phyloP scores from a whole-genome alignment of 179 eudicot genomes.

The Heliamphora pulchella region DNA sequence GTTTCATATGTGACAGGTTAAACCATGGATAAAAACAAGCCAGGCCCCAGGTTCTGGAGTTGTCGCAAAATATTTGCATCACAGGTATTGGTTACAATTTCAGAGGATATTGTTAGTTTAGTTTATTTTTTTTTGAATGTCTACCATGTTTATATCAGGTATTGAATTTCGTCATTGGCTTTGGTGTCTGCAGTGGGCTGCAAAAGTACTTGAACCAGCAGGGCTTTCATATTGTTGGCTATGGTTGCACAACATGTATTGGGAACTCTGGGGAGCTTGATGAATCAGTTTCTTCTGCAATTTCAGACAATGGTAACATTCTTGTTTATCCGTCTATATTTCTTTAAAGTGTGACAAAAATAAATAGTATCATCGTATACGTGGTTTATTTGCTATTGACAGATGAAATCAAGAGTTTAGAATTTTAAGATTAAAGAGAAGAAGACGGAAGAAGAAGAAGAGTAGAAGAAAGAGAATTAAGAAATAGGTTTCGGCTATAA shows the following conservation, averaged over 20 bases:
- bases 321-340: background rate
- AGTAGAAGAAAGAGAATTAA: too few relatives aligned
- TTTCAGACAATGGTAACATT: conserved; percentile 66
- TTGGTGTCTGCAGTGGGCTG: conserved; percentile 59
- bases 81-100: conserved; percentile 42
- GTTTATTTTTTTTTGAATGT: background rate
- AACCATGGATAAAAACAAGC: conserved; percentile 98
- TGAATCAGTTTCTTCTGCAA: conserved; percentile 83
- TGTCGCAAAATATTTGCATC: conserved; percentile 76
- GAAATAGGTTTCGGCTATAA: too few relatives aligned
- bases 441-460: too few relatives aligned
- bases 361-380: too few relatives aligned
- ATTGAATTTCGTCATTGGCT: background rate
- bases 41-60: conserved; percentile 99
- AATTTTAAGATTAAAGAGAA: too few relatives aligned
- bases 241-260: conserved; percentile 98
- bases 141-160: background rate
- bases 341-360: too few relatives aligned
- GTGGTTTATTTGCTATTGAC: too few relatives aligned
- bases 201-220: conserved; percentile 84
- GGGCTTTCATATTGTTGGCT: conserved; percentile 87
- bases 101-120: background rate
- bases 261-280: conserved; percentile 97
- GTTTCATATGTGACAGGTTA: conserved; percentile 50
- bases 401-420: too few relatives aligned